Percentiles rank a stretch among this genome's conserved stretches.
These are phyloP conservation scores for Podospora bellae-mahoneyi DNA, from an alignment of 495 filamentous ascomycete species.

Conservation along the genomic window DNA sequence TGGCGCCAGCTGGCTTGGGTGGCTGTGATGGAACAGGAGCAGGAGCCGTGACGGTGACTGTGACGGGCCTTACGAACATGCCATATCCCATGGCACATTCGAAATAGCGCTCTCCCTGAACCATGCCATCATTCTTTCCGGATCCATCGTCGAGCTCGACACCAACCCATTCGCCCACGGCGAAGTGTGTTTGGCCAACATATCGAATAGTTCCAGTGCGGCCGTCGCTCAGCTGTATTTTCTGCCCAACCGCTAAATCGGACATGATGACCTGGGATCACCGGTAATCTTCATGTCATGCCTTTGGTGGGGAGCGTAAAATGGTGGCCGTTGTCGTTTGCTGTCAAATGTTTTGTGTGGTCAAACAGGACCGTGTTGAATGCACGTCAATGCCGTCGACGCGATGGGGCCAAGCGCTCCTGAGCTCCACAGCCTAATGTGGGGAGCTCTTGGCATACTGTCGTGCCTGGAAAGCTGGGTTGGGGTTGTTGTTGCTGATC, in stretches of 20 bases:
- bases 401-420: neutral
- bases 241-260: slow-evolving; percentile 45
- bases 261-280: neutral
- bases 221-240: slow-evolving; percentile 69
- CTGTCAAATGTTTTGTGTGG: neutral
- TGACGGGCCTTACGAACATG: slow-evolving; percentile 79
- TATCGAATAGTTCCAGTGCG: slow-evolving; percentile 75
- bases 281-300: neutral
- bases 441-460: neutral
- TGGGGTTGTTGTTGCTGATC: neutral
- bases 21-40: slow-evolving; percentile 47
- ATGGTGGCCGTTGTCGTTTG: neutral
- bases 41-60: slow-evolving; percentile 58
- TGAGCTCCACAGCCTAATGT: neutral
- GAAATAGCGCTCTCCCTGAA: slow-evolving; percentile 88
- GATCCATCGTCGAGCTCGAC: slow-evolving; percentile 78
- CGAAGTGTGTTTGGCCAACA: slow-evolving; percentile 74
- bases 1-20: slow-evolving; percentile 27
- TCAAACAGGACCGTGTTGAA: neutral
- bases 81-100: slow-evolving; percentile 74
- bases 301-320: neutral
- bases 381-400: neutral
- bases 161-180: slow-evolving; percentile 81
- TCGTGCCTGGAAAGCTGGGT: neutral
- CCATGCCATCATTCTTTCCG: slow-evolving; percentile 93